Conservation (phyloP, 768 basidiomycete genomes). For the Boletus vinaceobasis region DNA sequence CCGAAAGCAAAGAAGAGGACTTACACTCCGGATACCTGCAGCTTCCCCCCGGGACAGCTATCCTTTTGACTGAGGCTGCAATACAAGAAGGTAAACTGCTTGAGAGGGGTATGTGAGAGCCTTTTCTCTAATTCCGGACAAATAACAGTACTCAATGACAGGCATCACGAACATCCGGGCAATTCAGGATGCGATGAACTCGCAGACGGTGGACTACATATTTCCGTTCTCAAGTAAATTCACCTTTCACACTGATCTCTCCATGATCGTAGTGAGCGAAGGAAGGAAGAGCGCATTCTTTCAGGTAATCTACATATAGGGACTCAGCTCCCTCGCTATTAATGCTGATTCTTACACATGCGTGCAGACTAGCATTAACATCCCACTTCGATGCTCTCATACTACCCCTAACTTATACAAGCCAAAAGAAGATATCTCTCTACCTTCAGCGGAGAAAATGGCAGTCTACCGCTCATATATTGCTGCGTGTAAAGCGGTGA, state of each 20-base stretch:
- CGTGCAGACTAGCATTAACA: slow-evolving; percentile 53
- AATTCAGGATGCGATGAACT: slow-evolving; percentile 58
- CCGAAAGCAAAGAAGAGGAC: slow-evolving; percentile 68
- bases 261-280: slow-evolving; percentile 57
- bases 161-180: slow-evolving; percentile 63
- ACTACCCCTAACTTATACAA: slow-evolving; percentile 47
- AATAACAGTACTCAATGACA: slow-evolving; percentile 19
- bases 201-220: slow-evolving; percentile 66
- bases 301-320: slow-evolving; percentile 40
- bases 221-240: slow-evolving; percentile 73
- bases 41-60: slow-evolving; percentile 55
- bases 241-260: slow-evolving; percentile 70
- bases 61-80: slow-evolving; percentile 64
- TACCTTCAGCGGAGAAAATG: slow-evolving; percentile 49
- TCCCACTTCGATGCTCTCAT: slow-evolving; percentile 44
- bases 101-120: slow-evolving; percentile 38
- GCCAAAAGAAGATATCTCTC: slow-evolving; percentile 36
- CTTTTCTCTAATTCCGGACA: not conserved
- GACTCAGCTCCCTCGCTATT: not conserved
- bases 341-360: not conserved
- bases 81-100: slow-evolving; percentile 65
- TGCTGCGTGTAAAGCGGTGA: slow-evolving; percentile 48
- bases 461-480: slow-evolving; percentile 56
- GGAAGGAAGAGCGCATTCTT: slow-evolving; percentile 73
- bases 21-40: slow-evolving; percentile 74